Conservation (phyloP, 2,329 filamentous ascomycete species). For the Colletotrichum chlorophyti region DNA sequence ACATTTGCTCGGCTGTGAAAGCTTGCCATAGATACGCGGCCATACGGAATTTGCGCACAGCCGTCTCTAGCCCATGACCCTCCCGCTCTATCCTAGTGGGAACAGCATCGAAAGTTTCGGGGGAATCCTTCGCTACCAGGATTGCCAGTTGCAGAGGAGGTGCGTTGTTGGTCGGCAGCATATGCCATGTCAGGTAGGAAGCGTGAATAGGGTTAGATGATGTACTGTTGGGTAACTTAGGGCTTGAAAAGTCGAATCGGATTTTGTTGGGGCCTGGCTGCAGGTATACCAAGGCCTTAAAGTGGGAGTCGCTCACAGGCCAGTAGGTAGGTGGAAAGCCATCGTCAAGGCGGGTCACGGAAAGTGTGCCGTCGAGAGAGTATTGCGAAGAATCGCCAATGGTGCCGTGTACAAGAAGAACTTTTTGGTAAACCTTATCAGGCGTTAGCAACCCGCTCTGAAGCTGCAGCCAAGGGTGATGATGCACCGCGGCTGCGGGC, state of each 20-base stretch:
- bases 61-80: constrained; percentile 81
- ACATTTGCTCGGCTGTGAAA: constrained; percentile 97
- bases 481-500: neutral
- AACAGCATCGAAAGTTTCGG: constrained; percentile 81
- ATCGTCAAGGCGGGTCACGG: constrained; percentile 83
- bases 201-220: constrained; percentile 75
- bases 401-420: constrained; percentile 81
- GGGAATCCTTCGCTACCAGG: constrained; percentile 86
- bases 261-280: constrained; percentile 88
- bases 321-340: constrained; percentile 82
- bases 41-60: constrained; percentile 91
- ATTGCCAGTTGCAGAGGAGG: constrained; percentile 92
- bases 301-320: constrained; percentile 89
- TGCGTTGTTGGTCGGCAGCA: constrained; percentile 77
- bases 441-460: constrained; percentile 32
- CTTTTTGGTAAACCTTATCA: constrained; percentile 85
- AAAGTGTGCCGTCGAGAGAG: constrained; percentile 72
- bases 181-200: constrained; percentile 83
- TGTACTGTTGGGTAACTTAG: constrained; percentile 76
- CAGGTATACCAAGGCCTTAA: constrained; percentile 92
- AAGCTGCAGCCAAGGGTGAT: constrained; percentile 13
- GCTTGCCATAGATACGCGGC: constrained; percentile 96
- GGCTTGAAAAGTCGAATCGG: constrained; percentile 85
- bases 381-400: constrained; percentile 76
- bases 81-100: constrained; percentile 79